Percentiles rank a stretch among this genome's conserved stretches.
Evolutionary conservation across 192 early-diverging fungal species (phyloP).

Genomic region (Bifiguratus adelaidae): DNA sequence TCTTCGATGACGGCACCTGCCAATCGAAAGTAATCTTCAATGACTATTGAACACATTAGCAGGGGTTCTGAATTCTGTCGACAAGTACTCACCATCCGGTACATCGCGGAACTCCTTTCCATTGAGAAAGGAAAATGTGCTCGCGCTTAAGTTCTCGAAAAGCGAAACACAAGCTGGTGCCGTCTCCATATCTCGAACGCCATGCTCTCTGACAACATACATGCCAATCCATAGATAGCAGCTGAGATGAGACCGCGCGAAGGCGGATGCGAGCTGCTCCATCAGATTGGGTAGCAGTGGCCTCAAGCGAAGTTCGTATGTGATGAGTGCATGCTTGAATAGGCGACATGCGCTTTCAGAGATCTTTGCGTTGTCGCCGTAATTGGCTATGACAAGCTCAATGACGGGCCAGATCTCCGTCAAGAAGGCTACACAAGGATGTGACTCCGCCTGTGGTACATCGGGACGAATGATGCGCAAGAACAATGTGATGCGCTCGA

Average conservation of each 20-base stretch:
- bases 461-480: slow-evolving; percentile 42
- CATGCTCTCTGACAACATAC: slow-evolving; percentile 56
- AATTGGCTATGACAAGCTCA: slow-evolving; percentile 38
- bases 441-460: slow-evolving; percentile 25
- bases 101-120: slow-evolving; percentile 35
- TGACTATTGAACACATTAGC: slow-evolving; percentile 29
- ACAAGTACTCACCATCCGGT: slow-evolving; percentile 48
- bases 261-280: slow-evolving; percentile 52
- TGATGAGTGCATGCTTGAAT: slow-evolving; percentile 45
- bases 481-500: slow-evolving; percentile 53
- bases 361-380: slow-evolving; percentile 30
- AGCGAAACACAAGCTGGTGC: slow-evolving; percentile 39
- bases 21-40: slow-evolving; percentile 70
- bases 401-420: slow-evolving; percentile 67
- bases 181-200: slow-evolving; percentile 29
- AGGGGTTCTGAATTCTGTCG: not conserved
- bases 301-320: slow-evolving; percentile 40
- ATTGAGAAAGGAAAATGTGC: slow-evolving; percentile 53
- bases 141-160: slow-evolving; percentile 51
- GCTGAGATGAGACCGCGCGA: slow-evolving; percentile 49
- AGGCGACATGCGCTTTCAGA: slow-evolving; percentile 38
- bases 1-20: slow-evolving; percentile 31
- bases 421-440: slow-evolving; percentile 59
- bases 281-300: slow-evolving; percentile 46
- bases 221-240: slow-evolving; percentile 76